phyloP scores from a whole-genome alignment of 2,329 filamentous ascomycete species.

The Cryphonectria carpinicola region DNA sequence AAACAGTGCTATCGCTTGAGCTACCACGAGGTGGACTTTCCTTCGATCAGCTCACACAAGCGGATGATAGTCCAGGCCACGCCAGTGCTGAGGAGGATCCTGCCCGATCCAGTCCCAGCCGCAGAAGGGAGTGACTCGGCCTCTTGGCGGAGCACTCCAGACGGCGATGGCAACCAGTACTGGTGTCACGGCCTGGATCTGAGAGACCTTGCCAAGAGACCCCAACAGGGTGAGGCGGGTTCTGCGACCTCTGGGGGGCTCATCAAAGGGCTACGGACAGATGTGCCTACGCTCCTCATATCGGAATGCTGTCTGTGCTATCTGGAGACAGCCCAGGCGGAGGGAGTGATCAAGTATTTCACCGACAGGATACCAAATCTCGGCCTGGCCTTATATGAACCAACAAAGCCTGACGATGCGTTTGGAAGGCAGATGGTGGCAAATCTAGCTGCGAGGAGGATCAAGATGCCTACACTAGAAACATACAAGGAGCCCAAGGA shows the following conservation, averaged over 20 bases:
- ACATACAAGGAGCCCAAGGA: constrained; percentile 69
- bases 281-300: constrained; percentile 79
- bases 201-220: constrained; percentile 54
- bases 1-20: constrained; percentile 49
- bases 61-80: constrained; percentile 56
- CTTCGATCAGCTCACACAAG: constrained; percentile 71
- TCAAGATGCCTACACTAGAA: constrained; percentile 81
- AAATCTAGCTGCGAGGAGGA: constrained; percentile 81
- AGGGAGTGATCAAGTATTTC: constrained; percentile 68
- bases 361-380: constrained; percentile 52
- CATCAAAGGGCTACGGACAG: constrained; percentile 41
- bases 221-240: constrained; percentile 12
- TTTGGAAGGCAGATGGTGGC: constrained; percentile 93
- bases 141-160: constrained; percentile 49
- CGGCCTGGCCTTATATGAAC: constrained; percentile 82
- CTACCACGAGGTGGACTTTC: constrained; percentile 95
- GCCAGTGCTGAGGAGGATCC: constrained; percentile 43
- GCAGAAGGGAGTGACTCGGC: constrained; percentile 27
- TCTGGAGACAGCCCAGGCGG: constrained; percentile 67
- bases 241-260: constrained; percentile 27
- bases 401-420: constrained; percentile 78
- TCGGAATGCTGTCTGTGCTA: constrained; percentile 98
- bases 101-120: constrained; percentile 39
- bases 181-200: constrained; percentile 72
- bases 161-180: constrained; percentile 46